These are phyloP conservation scores for Zopfia rhizophila DNA, from an alignment of 2,329 filamentous ascomycete genomes.

Conservation along the genomic window DNA sequence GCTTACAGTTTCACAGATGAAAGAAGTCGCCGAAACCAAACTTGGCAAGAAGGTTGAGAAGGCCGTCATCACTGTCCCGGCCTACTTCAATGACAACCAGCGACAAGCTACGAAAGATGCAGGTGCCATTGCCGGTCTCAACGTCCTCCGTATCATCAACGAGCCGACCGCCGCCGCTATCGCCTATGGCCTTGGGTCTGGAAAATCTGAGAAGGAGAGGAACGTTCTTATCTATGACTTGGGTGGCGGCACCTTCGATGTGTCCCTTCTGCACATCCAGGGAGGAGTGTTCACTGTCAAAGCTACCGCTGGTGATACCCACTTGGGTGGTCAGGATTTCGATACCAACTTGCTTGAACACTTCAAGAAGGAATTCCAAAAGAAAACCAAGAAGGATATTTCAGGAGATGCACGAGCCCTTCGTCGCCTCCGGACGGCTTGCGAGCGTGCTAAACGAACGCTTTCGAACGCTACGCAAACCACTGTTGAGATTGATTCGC, in stretches of 20 bases:
- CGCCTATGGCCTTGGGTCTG: conserved; percentile 94
- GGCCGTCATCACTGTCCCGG: conserved; percentile 97
- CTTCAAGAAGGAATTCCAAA: conserved; percentile 94
- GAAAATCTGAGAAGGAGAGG: conserved; percentile 97
- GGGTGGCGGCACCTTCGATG: conserved; percentile 99
- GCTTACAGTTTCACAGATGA: conserved; percentile 74
- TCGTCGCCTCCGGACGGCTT: conserved; percentile 94
- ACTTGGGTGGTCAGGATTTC: conserved; percentile 95
- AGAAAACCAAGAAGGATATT: conserved; percentile 79
- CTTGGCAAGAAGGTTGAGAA: conserved; percentile 99
- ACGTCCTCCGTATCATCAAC: conserved; percentile 99
- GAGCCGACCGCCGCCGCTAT: conserved; percentile 98
- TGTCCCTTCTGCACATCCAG: conserved; percentile 98
- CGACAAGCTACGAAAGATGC: conserved; percentile 99
- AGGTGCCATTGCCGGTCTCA: conserved; percentile 95
- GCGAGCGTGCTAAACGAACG: conserved; percentile 99
- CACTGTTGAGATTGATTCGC: conserved; percentile 97
- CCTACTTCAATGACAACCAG: conserved; percentile 99
- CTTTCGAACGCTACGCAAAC: conserved; percentile 97
- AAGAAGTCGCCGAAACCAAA: conserved; percentile 98
- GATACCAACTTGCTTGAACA: conserved; percentile 95
- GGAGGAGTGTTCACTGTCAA: conserved; percentile 99
- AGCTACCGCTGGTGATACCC: conserved; percentile 97
- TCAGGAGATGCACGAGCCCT: conserved; percentile 89
- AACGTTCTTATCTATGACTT: conserved; percentile 99